Conservation (phyloP, 1,139 yeast genomes). For the Candida sp. region DNA sequence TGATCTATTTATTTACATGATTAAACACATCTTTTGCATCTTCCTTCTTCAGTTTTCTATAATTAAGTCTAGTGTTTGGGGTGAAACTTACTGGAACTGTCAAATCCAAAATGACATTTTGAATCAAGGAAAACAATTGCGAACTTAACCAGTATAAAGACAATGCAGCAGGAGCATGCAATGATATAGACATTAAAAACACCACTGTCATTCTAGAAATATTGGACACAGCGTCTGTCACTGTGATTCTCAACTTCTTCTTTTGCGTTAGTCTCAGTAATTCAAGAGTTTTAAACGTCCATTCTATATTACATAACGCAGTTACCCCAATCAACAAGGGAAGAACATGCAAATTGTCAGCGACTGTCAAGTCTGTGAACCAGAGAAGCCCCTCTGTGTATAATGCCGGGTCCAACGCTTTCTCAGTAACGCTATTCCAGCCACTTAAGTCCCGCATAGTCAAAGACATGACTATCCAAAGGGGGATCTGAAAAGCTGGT, state of each 20-base stretch:
- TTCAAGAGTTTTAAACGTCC: constrained; percentile 58
- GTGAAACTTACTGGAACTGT: constrained; percentile 57
- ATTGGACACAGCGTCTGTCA: constrained; percentile 59
- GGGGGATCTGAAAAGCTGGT: constrained; percentile 81
- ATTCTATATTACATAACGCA: constrained; percentile 76
- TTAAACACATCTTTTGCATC: constrained; percentile 1
- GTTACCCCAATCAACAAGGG: constrained; percentile 72
- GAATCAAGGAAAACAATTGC: constrained; percentile 69
- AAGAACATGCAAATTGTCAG: constrained; percentile 61
- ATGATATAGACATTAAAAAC: constrained; percentile 76
- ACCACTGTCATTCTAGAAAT: constrained; percentile 73
- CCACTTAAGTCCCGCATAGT: constrained; percentile 77
- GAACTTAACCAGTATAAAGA: constrained; percentile 87
- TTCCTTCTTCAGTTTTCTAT: constrained; percentile 1
- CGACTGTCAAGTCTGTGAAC: constrained; percentile 55
- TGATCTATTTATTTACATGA: background rate
- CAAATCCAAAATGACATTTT: constrained; percentile 70
- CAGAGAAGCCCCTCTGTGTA: constrained; percentile 57
- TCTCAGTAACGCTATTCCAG: constrained; percentile 41
- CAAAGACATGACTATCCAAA: constrained; percentile 81
- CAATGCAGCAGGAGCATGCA: constrained; percentile 83
- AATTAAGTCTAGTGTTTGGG: constrained; percentile 31
- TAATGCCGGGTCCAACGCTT: constrained; percentile 54
- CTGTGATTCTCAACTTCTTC: constrained; percentile 50
- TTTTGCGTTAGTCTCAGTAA: constrained; percentile 39